These are phyloP conservation scores for Escovopsis sp. DNA, from an alignment of 2,329 filamentous ascomycete species.

Conservation along the genomic window DNA sequence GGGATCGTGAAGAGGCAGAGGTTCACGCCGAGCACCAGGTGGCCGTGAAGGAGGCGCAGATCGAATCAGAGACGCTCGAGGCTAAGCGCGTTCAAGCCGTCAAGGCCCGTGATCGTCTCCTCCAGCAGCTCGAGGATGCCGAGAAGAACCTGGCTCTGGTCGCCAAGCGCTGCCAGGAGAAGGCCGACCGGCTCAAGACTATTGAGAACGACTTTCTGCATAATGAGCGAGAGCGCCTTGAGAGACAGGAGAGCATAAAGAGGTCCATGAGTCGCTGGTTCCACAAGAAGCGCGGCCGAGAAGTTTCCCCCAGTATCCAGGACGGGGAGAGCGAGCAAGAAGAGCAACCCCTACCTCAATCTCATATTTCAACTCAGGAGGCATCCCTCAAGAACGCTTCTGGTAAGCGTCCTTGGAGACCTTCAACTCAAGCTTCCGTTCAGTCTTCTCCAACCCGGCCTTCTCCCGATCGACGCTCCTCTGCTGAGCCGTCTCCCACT, in stretches of 20 bases:
- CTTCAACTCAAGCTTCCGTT: too few relatives aligned
- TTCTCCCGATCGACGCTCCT: too few relatives aligned
- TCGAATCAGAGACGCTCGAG: conserved; percentile 15
- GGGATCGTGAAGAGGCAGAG: conserved; percentile 10
- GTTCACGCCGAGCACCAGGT: conserved; percentile 13
- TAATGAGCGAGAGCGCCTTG: conserved; percentile 13
- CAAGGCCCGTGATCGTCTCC: conserved; percentile 14
- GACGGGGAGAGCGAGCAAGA: conserved; percentile 2
- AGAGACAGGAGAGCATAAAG: conserved; percentile 13
- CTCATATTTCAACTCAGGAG: too few relatives aligned
- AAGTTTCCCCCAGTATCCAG: conserved; percentile 6
- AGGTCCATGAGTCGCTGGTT: conserved; percentile 21
- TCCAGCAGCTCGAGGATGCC: conserved; percentile 16
- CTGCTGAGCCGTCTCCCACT: too few relatives aligned
- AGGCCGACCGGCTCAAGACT: conserved; percentile 18
- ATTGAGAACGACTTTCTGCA: conserved; percentile 19
- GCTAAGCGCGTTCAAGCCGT: conserved; percentile 14
- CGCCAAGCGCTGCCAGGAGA: conserved; percentile 15
- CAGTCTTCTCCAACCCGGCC: too few relatives aligned
- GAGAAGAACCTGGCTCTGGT: conserved; percentile 23
- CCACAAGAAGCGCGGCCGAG: conserved; percentile 14
- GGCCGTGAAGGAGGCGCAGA: conserved; percentile 12
- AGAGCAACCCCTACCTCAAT: too few relatives aligned
- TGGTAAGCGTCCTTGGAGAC: too few relatives aligned
- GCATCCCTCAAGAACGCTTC: too few relatives aligned